Evolutionary conservation across 768 basidiomycete species (phyloP).

Genomic region (Thelephora ganbajun): DNA sequence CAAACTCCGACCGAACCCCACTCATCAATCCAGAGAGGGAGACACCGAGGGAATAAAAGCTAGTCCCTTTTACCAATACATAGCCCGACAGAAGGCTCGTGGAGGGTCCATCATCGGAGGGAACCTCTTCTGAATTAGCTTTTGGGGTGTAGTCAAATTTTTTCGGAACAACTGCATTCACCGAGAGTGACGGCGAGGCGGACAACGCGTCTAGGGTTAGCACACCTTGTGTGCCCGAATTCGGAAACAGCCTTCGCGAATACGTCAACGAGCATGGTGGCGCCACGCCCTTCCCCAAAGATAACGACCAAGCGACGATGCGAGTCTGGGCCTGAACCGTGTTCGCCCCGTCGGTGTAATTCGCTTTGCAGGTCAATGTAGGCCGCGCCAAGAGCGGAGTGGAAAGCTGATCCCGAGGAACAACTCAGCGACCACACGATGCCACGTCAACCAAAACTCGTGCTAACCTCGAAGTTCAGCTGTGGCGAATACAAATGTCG

Average conservation of each 20-base stretch:
- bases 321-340: slow-evolving; percentile 7
- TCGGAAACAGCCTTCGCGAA: slow-evolving; percentile 37
- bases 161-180: slow-evolving; percentile 12
- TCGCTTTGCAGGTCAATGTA: slow-evolving; percentile 24
- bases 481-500: slow-evolving; percentile 67
- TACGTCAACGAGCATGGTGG: slow-evolving; percentile 30
- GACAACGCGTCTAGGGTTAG: slow-evolving; percentile 24
- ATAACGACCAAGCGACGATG: background rate
- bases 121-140: slow-evolving; percentile 11
- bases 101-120: slow-evolving; percentile 2
- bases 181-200: slow-evolving; percentile 29
- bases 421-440: background rate
- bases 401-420: slow-evolving; percentile 13
- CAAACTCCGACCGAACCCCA: slow-evolving; percentile 35
- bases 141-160: slow-evolving; percentile 20
- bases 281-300: slow-evolving; percentile 11
- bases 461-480: slow-evolving; percentile 23
- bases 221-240: slow-evolving; percentile 31
- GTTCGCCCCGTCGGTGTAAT: slow-evolving; percentile 37
- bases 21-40: slow-evolving; percentile 33
- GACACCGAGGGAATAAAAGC: slow-evolving; percentile 35
- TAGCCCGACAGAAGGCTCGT: slow-evolving; percentile 30
- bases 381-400: slow-evolving; percentile 21
- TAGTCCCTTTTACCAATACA: slow-evolving; percentile 33
- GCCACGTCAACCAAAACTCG: background rate